A percentile compares a stretch with the other conserved stretches of the same genome.
Conservation (phyloP, 495 filamentous ascomycete genomes). For the Penicillium verhagenii region DNA sequence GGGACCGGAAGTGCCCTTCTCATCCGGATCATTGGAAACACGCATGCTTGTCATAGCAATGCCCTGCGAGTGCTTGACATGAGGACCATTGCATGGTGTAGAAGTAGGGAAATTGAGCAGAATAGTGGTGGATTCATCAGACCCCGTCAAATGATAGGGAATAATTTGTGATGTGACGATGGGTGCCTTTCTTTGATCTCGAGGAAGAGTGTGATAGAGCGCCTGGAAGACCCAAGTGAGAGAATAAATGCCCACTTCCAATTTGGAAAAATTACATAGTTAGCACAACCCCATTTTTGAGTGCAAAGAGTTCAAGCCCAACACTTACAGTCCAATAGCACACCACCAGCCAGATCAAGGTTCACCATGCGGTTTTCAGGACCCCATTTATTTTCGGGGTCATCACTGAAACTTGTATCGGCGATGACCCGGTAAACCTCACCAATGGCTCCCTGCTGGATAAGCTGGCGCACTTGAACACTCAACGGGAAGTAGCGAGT, state of each 20-base stretch:
- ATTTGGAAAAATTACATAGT: no score
- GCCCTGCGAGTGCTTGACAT: conserved; percentile 55
- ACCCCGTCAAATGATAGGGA: conserved; percentile 75
- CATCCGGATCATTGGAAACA: conserved; percentile 64
- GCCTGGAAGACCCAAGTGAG: conserved; percentile 94
- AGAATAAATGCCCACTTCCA: conserved; percentile 76
- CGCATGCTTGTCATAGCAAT: conserved; percentile 78
- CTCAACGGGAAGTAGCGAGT: conserved; percentile 86
- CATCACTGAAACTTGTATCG: conserved; percentile 58
- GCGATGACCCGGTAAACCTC: conserved; percentile 74
- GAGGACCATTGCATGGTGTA: conserved; percentile 43
- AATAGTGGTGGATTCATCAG: conserved; percentile 79
- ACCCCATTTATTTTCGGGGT: conserved; percentile 54
- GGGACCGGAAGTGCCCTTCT: conserved; percentile 59
- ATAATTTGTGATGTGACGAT: conserved; percentile 63
- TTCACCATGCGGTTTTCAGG: conserved; percentile 79
- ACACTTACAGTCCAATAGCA: conserved; percentile 66
- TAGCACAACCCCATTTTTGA: no score
- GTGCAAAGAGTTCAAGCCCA: no score
- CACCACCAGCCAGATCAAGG: conserved; percentile 79
- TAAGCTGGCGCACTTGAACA: conserved; percentile 69
- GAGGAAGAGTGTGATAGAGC: conserved; percentile 75
- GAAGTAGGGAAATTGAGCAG: conserved; percentile 72
- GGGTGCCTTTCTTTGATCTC: conserved; percentile 50
- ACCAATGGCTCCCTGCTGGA: conserved; percentile 68